Percentiles rank a stretch among this genome's conserved stretches.
These are phyloP conservation scores for Gastrolobium bilobum DNA, from an alignment of 306 rosid genomes.

Conservation along the genomic window DNA sequence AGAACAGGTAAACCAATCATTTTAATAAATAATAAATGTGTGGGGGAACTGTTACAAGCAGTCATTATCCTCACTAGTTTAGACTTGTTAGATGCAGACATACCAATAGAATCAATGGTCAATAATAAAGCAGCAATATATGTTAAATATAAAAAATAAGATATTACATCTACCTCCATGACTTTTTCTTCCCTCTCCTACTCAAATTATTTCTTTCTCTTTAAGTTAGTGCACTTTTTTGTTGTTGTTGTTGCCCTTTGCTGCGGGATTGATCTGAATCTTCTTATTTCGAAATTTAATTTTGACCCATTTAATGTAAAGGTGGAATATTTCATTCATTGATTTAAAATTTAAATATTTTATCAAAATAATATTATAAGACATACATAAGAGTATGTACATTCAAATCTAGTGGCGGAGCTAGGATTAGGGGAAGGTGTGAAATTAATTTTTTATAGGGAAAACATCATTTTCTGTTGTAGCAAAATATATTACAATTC, in stretches of 20 bases:
- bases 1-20: constrained; percentile 47
- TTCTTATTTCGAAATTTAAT: background rate
- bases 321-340: no score
- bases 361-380: no score
- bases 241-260: constrained; percentile 38
- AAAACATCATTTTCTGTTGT: no score
- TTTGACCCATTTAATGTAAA: no score
- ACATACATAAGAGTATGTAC: no score
- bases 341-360: no score
- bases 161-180: constrained; percentile 22
- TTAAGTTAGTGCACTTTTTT: constrained; percentile 37
- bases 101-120: constrained; percentile 46
- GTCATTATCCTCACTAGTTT: constrained; percentile 48
- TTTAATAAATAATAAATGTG: constrained; percentile 17
- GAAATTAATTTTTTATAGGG: no score
- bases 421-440: no score
- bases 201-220: constrained; percentile 24
- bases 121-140: constrained; percentile 45
- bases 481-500: no score
- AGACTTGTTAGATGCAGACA: constrained; percentile 40
- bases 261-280: constrained; percentile 18
- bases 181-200: constrained; percentile 27
- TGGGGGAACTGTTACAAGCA: constrained; percentile 16
- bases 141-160: constrained; percentile 27
- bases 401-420: no score